Percentiles rank a stretch among this genome's conserved stretches.
Evolutionary conservation across 345 rosid genomes (phyloP).

Genomic region (Bruguiera sexangula): DNA sequence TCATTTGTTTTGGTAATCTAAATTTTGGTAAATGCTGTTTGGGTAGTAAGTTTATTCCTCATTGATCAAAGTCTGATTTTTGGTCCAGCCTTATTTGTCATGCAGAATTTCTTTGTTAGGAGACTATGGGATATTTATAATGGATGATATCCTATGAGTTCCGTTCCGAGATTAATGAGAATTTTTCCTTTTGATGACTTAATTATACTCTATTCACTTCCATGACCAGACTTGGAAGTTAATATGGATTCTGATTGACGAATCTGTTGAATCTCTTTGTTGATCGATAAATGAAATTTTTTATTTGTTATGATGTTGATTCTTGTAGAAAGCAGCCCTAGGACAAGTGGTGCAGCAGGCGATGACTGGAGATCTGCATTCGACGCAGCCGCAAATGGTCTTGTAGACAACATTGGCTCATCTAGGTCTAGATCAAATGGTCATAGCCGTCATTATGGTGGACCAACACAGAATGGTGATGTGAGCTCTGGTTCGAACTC

Average conservation of each 20-base stretch:
- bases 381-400: constrained; percentile 75
- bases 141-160: too few species aligned
- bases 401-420: constrained; percentile 19
- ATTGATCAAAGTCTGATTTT: too few species aligned
- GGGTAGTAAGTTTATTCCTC: too few species aligned
- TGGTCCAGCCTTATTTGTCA: too few species aligned
- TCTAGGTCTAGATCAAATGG: constrained; percentile 30
- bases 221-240: too few species aligned
- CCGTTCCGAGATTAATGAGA: too few species aligned
- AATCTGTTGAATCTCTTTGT: neutral
- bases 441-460: constrained; percentile 53
- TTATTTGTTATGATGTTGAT: neutral
- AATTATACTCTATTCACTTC: too few species aligned
- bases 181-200: too few species aligned
- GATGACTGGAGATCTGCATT: constrained; percentile 99
- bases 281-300: neutral
- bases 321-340: constrained; percentile 79
- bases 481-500: constrained; percentile 41
- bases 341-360: constrained; percentile 50
- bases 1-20: too few species aligned
- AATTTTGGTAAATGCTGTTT: too few species aligned
- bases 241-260: neutral
- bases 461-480: constrained; percentile 64
- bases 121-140: too few species aligned
- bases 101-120: too few species aligned